Conservation (phyloP, 257 asterid species). For the Solanum peruvianum region DNA sequence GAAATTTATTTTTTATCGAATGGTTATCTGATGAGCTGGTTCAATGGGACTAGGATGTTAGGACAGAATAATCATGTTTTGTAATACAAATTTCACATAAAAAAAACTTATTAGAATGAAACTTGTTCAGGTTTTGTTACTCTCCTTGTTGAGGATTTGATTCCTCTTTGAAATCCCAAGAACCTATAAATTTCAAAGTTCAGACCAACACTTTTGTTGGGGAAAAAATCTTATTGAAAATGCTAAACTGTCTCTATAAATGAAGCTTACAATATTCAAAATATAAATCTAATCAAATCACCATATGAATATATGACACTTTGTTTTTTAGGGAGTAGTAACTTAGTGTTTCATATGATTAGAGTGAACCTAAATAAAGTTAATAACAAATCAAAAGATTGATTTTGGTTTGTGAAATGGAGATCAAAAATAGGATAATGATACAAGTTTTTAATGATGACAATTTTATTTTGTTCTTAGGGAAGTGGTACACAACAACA, state of each 20-base stretch:
- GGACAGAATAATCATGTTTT: background rate
- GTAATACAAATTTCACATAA: background rate
- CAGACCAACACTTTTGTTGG: background rate
- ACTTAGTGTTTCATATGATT: background rate
- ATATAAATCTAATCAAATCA: background rate
- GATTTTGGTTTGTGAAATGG: background rate
- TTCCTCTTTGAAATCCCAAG: background rate
- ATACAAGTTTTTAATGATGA: conserved; percentile 4
- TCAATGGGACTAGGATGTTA: too few species aligned
- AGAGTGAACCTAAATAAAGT: background rate
- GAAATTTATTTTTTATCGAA: background rate
- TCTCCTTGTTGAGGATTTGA: background rate
- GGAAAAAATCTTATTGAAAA: background rate
- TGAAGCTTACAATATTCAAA: rapidly evolving
- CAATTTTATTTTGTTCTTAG: background rate
- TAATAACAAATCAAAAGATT: background rate
- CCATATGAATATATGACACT: rapidly evolving
- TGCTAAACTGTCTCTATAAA: background rate
- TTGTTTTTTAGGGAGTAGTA: background rate
- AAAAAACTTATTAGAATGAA: background rate
- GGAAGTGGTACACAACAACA: conserved; percentile 65
- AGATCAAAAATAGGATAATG: background rate
- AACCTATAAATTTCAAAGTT: background rate
- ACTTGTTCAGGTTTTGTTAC: background rate
- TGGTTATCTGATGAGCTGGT: background rate